A percentile compares a stretch with the other conserved stretches of the same genome.
Evolutionary conservation across 169 alveolate genomes (phyloP).

Genomic region (Cryptosporidium canis): DNA sequence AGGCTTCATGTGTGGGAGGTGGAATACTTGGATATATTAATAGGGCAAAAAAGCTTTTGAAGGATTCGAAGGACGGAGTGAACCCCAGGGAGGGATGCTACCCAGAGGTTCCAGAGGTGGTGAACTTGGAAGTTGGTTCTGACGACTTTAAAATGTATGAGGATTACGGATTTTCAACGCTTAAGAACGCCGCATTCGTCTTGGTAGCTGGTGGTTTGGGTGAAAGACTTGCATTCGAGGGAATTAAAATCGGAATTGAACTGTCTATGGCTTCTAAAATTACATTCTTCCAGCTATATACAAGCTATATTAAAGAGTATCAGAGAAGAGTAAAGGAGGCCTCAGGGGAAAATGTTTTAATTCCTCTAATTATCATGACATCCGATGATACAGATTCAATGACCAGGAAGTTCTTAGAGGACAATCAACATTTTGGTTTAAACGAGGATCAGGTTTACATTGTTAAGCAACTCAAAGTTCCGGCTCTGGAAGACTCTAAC

Average conservation of each 20-base stretch:
- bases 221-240: slow-evolving; percentile 91
- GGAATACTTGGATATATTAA: slow-evolving; percentile 86
- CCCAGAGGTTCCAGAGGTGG: slow-evolving; percentile 83
- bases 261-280: slow-evolving; percentile 81
- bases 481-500: slow-evolving; percentile 88
- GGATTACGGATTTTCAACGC: slow-evolving; percentile 82
- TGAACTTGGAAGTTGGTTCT: slow-evolving; percentile 75
- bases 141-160: slow-evolving; percentile 82
- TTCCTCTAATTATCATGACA: slow-evolving; percentile 92
- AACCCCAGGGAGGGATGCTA: slow-evolving; percentile 87
- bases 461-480: slow-evolving; percentile 90
- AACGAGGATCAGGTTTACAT: slow-evolving; percentile 82
- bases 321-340: slow-evolving; percentile 79
- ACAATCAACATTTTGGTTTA: slow-evolving; percentile 85
- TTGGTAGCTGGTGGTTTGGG: slow-evolving; percentile 96
- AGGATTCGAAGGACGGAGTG: slow-evolving; percentile 84
- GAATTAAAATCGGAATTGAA: slow-evolving; percentile 91
- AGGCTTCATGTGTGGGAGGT: slow-evolving; percentile 82
- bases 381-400: slow-evolving; percentile 91
- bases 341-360: slow-evolving; percentile 71
- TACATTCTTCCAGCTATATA: slow-evolving; percentile 84
- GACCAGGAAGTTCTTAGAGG: slow-evolving; percentile 83
- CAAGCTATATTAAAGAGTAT: slow-evolving; percentile 82
- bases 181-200: slow-evolving; percentile 87
- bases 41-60: slow-evolving; percentile 85